A percentile compares a stretch with the other conserved stretches of the same genome.
Conservation (phyloP, 2,329 filamentous ascomycete species). For the Phaeosphaeria sp. region DNA sequence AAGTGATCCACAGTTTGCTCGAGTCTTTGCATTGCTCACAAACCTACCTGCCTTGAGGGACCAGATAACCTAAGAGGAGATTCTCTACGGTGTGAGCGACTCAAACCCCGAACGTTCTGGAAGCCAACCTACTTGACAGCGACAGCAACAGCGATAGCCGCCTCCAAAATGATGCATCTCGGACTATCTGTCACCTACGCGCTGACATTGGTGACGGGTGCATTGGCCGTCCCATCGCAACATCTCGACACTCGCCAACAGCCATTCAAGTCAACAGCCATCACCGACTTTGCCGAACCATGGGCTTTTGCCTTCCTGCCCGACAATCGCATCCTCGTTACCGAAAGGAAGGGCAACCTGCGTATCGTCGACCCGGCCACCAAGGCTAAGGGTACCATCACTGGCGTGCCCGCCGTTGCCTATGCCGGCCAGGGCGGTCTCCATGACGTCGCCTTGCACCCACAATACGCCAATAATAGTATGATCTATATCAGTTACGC, state of each 20-base stretch:
- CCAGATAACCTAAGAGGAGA: not conserved
- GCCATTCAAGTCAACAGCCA: conserved; percentile 21
- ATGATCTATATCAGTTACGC: conserved; percentile 24
- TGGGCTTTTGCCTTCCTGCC: conserved; percentile 25
- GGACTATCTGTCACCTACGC: conserved; percentile 17
- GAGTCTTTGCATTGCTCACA: not conserved
- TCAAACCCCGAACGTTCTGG: not conserved
- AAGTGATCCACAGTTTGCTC: conserved; percentile 11
- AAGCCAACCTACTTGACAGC: conserved; percentile 7
- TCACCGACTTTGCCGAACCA: conserved; percentile 20
- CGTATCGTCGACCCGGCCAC: conserved; percentile 19
- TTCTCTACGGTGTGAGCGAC: not conserved
- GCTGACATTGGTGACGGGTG: conserved; percentile 19
- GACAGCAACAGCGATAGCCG: not conserved
- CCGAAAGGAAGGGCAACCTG: conserved; percentile 22
- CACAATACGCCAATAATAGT: conserved; percentile 22
- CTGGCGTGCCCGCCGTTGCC: conserved; percentile 21
- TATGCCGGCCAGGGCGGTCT: conserved; percentile 25
- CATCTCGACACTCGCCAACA: conserved; percentile 20
- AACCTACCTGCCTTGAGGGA: not conserved
- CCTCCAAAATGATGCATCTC: conserved; percentile 16
- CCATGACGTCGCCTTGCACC: conserved; percentile 23
- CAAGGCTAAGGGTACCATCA: conserved; percentile 19
- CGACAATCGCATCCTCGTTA: conserved; percentile 23
- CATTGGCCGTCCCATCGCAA: conserved; percentile 21